Percentiles rank a stretch among this genome's conserved stretches.
phyloP scores from a whole-genome alignment of 768 basidiomycete genomes.

The Steccherinum ochraceum region DNA sequence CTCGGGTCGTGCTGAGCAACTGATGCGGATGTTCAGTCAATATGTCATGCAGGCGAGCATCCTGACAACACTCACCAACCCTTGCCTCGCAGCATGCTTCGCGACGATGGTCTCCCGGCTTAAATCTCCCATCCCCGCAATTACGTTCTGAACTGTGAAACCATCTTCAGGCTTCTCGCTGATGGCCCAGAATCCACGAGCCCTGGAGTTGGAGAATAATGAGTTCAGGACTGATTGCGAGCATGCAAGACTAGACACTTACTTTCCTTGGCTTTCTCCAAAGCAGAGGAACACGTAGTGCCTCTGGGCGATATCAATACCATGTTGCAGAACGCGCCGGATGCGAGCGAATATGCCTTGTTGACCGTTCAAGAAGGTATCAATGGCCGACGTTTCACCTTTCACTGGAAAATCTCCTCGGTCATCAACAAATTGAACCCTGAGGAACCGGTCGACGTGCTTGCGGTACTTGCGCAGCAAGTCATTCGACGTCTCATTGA shows the following conservation, averaged over 20 bases:
- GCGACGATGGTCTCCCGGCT: conserved; percentile 6
- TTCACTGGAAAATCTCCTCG: conserved; percentile 11
- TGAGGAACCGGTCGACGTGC: conserved; percentile 6
- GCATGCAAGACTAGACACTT: background rate
- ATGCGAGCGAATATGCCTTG: conserved; percentile 10
- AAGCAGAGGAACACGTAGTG: conserved; percentile 8
- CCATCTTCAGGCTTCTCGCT: background rate
- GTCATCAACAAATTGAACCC: conserved; percentile 13
- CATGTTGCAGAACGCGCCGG: conserved; percentile 2
- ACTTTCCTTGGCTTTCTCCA: conserved; percentile 9
- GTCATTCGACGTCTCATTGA: conserved; percentile 6
- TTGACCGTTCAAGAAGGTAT: conserved; percentile 5
- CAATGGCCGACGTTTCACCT: conserved; percentile 7
- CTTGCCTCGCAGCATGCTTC: conserved; percentile 9
- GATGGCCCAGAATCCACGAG: conserved; percentile 7
- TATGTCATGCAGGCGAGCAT: no score
- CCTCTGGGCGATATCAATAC: conserved; percentile 4
- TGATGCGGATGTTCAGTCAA: no score
- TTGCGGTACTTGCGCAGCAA: background rate
- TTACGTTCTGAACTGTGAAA: conserved; percentile 3
- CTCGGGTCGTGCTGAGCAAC: conserved; percentile 5
- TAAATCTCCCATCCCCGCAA: conserved; percentile 7
- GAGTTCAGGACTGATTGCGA: background rate
- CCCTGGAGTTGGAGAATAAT: background rate
- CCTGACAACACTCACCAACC: conserved; percentile 2